These are phyloP conservation scores for Candida koratica DNA, from an alignment of 805 yeast species.

Conservation along the genomic window DNA sequence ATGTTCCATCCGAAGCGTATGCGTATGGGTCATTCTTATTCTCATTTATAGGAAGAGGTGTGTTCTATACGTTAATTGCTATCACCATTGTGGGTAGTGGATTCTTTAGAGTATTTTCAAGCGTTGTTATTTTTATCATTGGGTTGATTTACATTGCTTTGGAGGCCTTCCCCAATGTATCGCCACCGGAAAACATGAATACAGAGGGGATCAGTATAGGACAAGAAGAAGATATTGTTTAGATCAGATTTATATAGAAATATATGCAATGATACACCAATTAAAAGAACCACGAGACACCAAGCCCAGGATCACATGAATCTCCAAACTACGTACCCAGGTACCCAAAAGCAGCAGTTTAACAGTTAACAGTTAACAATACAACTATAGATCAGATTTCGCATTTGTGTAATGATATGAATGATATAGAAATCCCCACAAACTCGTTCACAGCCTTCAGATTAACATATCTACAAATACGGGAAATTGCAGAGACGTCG, in stretches of 20 bases:
- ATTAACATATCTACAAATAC: slow-evolving; percentile 48
- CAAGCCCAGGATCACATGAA: too few species aligned
- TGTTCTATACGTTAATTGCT: slow-evolving; percentile 40
- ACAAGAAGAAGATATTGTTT: slow-evolving; percentile 39
- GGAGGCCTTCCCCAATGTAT: slow-evolving; percentile 70
- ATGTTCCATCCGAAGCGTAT: slow-evolving; percentile 56
- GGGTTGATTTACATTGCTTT: slow-evolving; percentile 60
- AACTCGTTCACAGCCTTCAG: slow-evolving; percentile 61
- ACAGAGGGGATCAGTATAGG: slow-evolving; percentile 40
- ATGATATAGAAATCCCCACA: slow-evolving; percentile 34
- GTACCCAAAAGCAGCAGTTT: too few species aligned
- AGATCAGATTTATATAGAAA: slow-evolving; percentile 5
- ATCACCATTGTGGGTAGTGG: slow-evolving; percentile 46
- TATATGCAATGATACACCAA: background rate
- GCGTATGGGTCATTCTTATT: slow-evolving; percentile 65
- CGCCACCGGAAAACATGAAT: slow-evolving; percentile 80
- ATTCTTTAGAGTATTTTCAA: slow-evolving; percentile 53
- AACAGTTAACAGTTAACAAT: too few species aligned
- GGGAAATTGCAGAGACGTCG: slow-evolving; percentile 47
- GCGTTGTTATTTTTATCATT: slow-evolving; percentile 51
- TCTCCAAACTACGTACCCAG: too few species aligned
- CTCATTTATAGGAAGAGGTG: slow-evolving; percentile 72
- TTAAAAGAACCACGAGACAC: too few species aligned
- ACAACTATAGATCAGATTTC: background rate
- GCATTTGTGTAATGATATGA: slow-evolving; percentile 6